Percentiles rank a stretch among this genome's conserved stretches.
phyloP scores from a whole-genome alignment of 352 stramenopile genomes.

The Globisporangium canariense region DNA sequence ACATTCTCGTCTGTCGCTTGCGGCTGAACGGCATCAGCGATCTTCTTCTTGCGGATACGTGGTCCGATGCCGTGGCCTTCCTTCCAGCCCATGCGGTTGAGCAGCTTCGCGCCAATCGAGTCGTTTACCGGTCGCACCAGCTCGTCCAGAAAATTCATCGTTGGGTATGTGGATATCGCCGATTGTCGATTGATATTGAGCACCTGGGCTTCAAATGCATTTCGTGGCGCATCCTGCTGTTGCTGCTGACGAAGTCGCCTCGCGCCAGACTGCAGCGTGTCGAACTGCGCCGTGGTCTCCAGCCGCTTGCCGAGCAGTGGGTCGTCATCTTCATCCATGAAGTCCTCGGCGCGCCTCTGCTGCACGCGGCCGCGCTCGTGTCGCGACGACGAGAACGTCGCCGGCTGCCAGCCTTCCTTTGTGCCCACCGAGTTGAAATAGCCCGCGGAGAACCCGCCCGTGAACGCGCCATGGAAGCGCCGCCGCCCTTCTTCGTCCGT shows the following conservation, averaged over 20 bases:
- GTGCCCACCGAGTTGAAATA: constrained; percentile 94
- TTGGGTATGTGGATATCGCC: constrained; percentile 18
- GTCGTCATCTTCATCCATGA: constrained; percentile 94
- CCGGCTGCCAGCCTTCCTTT: constrained; percentile 87
- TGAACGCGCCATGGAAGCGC: constrained; percentile 94
- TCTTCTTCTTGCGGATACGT: constrained; percentile 48
- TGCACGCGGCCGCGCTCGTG: constrained; percentile 24
- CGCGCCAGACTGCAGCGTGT: constrained; percentile 41
- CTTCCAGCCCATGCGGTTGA: constrained; percentile 90
- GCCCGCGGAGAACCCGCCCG: constrained; percentile 90
- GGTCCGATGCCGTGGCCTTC: constrained; percentile 87
- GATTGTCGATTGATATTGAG: background rate
- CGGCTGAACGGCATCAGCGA: constrained; percentile 5
- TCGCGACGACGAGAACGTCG: constrained; percentile 81
- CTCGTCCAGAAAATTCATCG: constrained; percentile 64
- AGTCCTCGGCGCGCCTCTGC: constrained; percentile 86
- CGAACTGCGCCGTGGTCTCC: constrained; percentile 64
- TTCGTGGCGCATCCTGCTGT: constrained; percentile 6
- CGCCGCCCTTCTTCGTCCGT: constrained; percentile 67
- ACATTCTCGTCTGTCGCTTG: constrained; percentile 10
- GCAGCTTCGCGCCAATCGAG: constrained; percentile 79
- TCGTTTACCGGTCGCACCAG: constrained; percentile 67
- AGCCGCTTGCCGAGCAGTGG: constrained; percentile 80
- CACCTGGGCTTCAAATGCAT: constrained; percentile 16
- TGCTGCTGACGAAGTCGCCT: constrained; percentile 33